Evolutionary conservation across 2,329 filamentous ascomycete species (phyloP), one percentile per base, ranked within the genome.

Genomic region (Tympanopsis confertula): DNA sequence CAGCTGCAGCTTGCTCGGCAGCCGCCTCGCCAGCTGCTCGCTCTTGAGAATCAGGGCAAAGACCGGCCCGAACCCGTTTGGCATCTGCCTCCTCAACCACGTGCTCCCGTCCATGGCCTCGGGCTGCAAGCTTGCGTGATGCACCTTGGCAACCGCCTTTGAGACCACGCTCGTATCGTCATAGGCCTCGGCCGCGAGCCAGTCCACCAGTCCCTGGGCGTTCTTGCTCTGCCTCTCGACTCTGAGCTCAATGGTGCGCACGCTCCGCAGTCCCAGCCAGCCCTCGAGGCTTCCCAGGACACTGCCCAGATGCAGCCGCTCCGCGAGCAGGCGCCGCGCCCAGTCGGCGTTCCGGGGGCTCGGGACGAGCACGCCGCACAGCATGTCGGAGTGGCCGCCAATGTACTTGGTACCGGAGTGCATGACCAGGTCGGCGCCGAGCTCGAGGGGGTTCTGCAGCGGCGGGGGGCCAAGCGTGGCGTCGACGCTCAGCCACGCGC

Each of bases 351-450:
- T 59, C 26, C 57, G 57, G 13, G 71, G 70, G 37, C 71, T 65
- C 4, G 87, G 72, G 0, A 77, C 74, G 19, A 98, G 62, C 14
- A 93, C 81, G 17, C 91, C 91, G 53, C 85, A 93, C 4, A 96
- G 74, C 70, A 96, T 71, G 60, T 98, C 91, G 46, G 82, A 89
- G 62, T 98, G 91, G 0, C 91, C 91, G 15, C 91, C 91, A 47
- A 98, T 76, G 60, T 96, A 98, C 68, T 96, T 98, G 14, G 88
- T 94, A 3, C 87, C 91, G 37, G 74, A 82, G 61, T 98, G 91
- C 85, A 96, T 83, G 22, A 94, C 74, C 1, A 88, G 60, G 58
- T 96, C 89, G 19, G 82, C 86, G 35, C 86, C 89, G 55, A 73
- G 81, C 19, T 57, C 53, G 50, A 96, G 91, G 0, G 91, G 88